Conservation (phyloP, 352 stramenopile species). For the Pythium periplocum region DNA sequence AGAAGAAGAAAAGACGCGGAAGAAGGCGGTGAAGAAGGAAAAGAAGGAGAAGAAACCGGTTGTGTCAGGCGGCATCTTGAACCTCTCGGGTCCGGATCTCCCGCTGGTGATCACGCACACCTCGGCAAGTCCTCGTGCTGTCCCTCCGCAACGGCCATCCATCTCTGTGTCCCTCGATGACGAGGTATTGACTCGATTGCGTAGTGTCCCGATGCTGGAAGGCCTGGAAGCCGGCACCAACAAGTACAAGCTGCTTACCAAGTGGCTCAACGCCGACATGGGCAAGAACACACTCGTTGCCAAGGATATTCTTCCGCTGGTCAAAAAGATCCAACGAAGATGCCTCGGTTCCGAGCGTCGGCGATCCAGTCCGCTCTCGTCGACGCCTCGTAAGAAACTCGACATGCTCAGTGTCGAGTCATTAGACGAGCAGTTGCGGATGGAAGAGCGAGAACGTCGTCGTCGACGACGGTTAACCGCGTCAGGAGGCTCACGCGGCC, state of each 20-base stretch:
- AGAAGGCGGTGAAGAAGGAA: constrained; percentile 11
- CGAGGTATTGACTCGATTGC: constrained; percentile 37
- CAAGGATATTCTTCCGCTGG: constrained; percentile 20
- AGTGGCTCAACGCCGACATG: constrained; percentile 52
- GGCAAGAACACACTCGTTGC: constrained; percentile 24
- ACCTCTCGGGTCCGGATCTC: constrained; percentile 16
- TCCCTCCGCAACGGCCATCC: constrained; percentile 1
- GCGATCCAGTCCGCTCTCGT: constrained; percentile 2
- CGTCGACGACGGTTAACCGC: constrained; percentile 1
- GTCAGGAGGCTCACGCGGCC: not conserved
- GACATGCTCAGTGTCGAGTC: constrained; percentile 26
- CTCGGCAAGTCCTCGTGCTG: not conserved
- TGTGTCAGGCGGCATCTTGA: constrained; percentile 6
- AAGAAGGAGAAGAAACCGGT: constrained; percentile 9
- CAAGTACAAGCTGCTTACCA: constrained; percentile 42
- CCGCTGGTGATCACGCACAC: constrained; percentile 14
- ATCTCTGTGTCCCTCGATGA: constrained; percentile 2
- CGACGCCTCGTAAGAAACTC: constrained; percentile 5
- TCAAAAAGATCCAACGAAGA: constrained; percentile 18
- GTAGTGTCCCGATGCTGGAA: constrained; percentile 30
- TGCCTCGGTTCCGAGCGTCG: not conserved
- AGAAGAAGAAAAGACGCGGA: constrained; percentile 7
- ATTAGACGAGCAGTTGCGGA: constrained; percentile 39
- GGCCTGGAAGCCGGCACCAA: constrained; percentile 25
- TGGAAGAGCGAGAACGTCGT: constrained; percentile 4